These are phyloP conservation scores for Coemansia sp. DNA, from an alignment of 192 early-diverging fungal species.

Conservation along the genomic window DNA sequence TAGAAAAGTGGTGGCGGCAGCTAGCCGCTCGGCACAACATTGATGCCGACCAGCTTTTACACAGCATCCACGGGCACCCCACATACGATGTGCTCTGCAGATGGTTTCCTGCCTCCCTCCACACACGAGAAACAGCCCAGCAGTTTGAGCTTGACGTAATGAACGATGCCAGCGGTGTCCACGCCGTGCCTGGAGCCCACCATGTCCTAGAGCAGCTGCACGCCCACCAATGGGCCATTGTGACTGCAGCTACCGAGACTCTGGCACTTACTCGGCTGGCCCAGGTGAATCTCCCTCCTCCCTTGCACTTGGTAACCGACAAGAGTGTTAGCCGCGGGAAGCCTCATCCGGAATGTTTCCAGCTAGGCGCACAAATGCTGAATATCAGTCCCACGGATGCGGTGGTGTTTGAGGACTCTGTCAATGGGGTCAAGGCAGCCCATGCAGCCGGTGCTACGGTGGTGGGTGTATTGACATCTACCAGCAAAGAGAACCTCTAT, in stretches of 20 bases:
- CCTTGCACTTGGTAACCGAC: constrained; percentile 22
- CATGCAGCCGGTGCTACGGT: constrained; percentile 26
- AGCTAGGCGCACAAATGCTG: constrained; percentile 17
- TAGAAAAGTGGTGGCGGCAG: constrained; percentile 31
- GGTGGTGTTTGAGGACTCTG: constrained; percentile 43
- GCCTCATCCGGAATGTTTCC: constrained; percentile 32
- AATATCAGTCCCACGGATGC: constrained; percentile 9
- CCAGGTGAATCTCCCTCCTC: constrained; percentile 21
- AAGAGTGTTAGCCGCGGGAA: constrained; percentile 19
- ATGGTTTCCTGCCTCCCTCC: constrained; percentile 27
- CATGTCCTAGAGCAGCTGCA: constrained; percentile 8
- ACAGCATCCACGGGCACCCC: constrained; percentile 30
- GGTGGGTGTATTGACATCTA: constrained; percentile 32
- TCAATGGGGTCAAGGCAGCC: constrained; percentile 34
- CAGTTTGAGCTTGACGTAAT: constrained; percentile 13
- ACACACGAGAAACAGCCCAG: constrained; percentile 16
- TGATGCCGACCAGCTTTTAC: constrained; percentile 11
- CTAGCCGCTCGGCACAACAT: constrained; percentile 20
- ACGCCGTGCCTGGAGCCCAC: constrained; percentile 29
- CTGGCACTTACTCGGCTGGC: constrained; percentile 22
- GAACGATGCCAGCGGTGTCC: constrained; percentile 20
- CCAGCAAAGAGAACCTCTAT: constrained; percentile 5
- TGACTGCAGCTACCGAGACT: constrained; percentile 26
- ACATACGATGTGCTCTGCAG: constrained; percentile 23
- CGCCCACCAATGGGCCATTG: constrained; percentile 29